These are phyloP conservation scores for Beverwykella pulmonaria DNA, from an alignment of 495 filamentous ascomycete genomes.

Conservation along the genomic window DNA sequence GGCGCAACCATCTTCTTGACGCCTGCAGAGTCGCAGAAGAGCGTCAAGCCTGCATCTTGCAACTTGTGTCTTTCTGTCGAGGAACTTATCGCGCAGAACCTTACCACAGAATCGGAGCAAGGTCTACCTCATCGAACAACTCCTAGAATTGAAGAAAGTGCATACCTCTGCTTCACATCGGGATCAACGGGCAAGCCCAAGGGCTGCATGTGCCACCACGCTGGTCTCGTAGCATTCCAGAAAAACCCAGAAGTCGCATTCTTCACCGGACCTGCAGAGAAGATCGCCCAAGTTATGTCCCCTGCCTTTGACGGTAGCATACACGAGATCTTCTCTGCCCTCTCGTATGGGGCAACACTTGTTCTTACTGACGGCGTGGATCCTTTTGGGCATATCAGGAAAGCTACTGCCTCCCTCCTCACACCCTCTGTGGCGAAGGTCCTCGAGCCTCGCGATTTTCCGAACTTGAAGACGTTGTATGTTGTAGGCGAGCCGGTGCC, in stretches of 20 bases:
- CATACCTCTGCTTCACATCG: constrained; percentile 30
- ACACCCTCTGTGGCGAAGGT: constrained; percentile 17
- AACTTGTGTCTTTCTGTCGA: constrained; percentile 10
- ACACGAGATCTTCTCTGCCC: constrained; percentile 29
- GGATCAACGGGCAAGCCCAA: constrained; percentile 27
- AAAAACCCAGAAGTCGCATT: constrained; percentile 7
- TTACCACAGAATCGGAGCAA: neutral
- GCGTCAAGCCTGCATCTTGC: neutral
- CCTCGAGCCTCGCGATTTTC: constrained; percentile 6
- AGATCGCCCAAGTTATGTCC: constrained; percentile 26
- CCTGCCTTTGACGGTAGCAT: constrained; percentile 31
- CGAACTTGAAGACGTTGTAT: constrained; percentile 12
- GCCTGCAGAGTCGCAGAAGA: neutral
- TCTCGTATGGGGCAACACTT: constrained; percentile 21
- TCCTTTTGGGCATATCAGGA: constrained; percentile 11
- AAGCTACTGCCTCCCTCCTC: constrained; percentile 6
- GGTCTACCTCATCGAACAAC: no score
- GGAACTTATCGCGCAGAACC: neutral
- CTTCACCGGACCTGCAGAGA: neutral
- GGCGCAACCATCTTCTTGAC: constrained; percentile 8
- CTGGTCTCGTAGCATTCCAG: constrained; percentile 25
- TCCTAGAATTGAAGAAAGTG: constrained; percentile 1
- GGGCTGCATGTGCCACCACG: constrained; percentile 22
- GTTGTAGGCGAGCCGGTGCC: no score
- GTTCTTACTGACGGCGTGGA: neutral